These are phyloP conservation scores for Rhododendron simsii DNA, from an alignment of 148 eudicot genomes.

Conservation along the genomic window DNA sequence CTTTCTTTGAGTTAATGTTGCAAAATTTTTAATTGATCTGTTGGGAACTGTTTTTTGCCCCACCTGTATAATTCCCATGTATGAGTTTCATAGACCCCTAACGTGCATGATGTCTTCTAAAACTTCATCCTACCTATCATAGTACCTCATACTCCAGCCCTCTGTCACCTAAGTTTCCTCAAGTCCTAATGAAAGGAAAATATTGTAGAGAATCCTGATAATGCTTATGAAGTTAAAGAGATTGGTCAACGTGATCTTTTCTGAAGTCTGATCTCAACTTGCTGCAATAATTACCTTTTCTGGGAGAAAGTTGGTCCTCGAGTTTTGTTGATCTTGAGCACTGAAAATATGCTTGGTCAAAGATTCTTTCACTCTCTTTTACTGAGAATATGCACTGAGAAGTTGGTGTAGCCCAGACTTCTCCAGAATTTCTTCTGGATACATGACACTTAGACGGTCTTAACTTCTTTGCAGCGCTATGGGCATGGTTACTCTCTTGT, in stretches of 20 bases:
- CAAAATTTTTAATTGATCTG: neutral
- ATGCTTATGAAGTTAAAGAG: neutral
- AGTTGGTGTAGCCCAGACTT: neutral
- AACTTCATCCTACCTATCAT: neutral
- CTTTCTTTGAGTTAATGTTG: neutral
- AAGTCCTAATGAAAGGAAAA: neutral
- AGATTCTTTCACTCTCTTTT: neutral
- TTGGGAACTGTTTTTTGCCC: neutral
- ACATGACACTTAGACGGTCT: conserved; percentile 1
- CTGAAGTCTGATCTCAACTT: neutral
- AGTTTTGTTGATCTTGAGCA: neutral
- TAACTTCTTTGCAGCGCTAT: conserved; percentile 57
- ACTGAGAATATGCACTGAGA: neutral
- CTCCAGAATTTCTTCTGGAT: neutral
- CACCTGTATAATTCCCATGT: neutral
- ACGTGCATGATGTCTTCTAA: neutral
- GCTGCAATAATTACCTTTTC: neutral
- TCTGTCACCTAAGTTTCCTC: neutral
- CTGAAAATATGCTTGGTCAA: neutral
- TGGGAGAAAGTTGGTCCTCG: neutral
- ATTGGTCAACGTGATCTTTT: neutral
- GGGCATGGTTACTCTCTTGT: conserved; percentile 76
- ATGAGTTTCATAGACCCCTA: neutral
- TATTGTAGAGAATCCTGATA: neutral
- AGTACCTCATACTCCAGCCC: neutral